Conservation (phyloP, 345 rosid species). For the Gossypium raimondii region DNA sequence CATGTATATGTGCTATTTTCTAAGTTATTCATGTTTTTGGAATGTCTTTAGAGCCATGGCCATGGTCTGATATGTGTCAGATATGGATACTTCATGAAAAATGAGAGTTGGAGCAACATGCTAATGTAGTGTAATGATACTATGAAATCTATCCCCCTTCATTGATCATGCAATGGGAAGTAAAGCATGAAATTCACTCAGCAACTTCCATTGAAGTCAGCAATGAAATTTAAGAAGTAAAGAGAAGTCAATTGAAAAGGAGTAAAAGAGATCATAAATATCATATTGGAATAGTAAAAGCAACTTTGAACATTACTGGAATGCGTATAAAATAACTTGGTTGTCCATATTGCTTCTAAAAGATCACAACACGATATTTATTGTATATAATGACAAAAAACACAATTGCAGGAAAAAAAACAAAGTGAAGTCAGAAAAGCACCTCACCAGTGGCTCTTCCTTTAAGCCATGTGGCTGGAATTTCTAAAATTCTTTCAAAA, state of each 20-base stretch:
- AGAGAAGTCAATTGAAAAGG: not conserved
- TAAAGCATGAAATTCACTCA: not conserved
- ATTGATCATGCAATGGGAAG: not conserved
- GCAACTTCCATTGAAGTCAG: not conserved
- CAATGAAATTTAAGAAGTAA: not conserved
- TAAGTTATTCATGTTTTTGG: not conserved
- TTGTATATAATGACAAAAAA: not conserved
- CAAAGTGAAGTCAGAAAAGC: conserved; percentile 37
- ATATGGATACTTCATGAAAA: not conserved
- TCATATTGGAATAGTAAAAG: not conserved
- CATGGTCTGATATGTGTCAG: not conserved
- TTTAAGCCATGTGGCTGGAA: conserved; percentile 77
- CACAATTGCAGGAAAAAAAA: conserved; percentile 1
- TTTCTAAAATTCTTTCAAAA: conserved; percentile 88
- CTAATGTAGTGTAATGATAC: not conserved
- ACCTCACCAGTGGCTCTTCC: conserved; percentile 97
- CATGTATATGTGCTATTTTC: not conserved
- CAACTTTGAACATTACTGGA: not conserved
- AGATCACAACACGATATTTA: not conserved
- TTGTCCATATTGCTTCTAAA: not conserved
- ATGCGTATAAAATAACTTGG: not conserved
- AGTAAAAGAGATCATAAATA: not conserved
- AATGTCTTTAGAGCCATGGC: not conserved
- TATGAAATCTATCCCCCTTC: not conserved
- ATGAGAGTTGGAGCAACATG: not conserved